Conservation (phyloP, 352 stramenopile species). For the Phytophthora pseudosyringae region DNA sequence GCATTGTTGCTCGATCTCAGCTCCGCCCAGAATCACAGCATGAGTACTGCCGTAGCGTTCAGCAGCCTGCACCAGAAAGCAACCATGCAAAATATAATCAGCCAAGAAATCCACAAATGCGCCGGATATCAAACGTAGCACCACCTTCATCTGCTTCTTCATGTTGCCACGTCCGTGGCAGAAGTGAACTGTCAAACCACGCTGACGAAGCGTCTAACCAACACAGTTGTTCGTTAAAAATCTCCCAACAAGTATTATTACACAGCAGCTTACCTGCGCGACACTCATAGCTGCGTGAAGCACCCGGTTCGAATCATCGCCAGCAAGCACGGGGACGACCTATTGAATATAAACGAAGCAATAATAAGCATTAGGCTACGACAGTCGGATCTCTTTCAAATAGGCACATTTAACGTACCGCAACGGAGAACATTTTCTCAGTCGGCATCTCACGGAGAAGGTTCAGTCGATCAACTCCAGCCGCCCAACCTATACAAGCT, state of each 20-base stretch:
- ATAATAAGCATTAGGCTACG: conserved; percentile 7
- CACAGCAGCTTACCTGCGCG: conserved; percentile 44
- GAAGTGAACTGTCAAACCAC: conserved; percentile 79
- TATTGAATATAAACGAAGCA: conserved; percentile 25
- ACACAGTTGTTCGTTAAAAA: conserved; percentile 6
- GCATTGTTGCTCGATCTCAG: conserved; percentile 64
- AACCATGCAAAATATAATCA: background rate
- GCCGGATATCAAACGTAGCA: background rate
- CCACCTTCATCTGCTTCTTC: conserved; percentile 91
- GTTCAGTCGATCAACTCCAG: conserved; percentile 81
- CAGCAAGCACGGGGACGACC: conserved; percentile 71
- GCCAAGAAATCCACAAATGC: background rate
- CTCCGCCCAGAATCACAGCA: conserved; percentile 75
- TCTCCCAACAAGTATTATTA: background rate
- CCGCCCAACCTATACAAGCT: conserved; percentile 85
- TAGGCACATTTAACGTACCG: conserved; percentile 38
- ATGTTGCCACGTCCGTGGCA: conserved; percentile 80
- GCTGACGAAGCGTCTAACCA: conserved; percentile 55
- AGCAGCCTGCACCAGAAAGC: conserved; percentile 48
- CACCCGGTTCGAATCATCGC: conserved; percentile 49
- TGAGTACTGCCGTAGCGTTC: conserved; percentile 71
- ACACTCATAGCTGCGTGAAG: conserved; percentile 72
- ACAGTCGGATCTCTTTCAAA: background rate
- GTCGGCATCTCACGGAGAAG: conserved; percentile 53
- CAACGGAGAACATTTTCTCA: conserved; percentile 43